These are phyloP conservation scores for Coemansia pectinata DNA, from an alignment of 192 early-diverging fungal genomes.

Conservation along the genomic window DNA sequence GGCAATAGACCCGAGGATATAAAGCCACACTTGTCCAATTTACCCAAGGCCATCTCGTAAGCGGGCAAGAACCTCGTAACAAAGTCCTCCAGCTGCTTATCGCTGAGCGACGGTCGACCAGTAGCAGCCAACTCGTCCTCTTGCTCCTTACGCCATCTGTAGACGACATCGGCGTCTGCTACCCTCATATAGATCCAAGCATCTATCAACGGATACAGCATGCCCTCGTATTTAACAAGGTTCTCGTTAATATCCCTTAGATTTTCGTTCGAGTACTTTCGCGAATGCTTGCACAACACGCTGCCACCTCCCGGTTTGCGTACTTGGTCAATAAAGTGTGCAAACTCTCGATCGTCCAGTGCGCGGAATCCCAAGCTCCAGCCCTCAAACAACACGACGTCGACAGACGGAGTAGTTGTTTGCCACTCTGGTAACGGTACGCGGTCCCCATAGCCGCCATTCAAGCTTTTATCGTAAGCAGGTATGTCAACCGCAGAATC, in stretches of 20 bases:
- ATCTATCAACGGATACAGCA: conserved; percentile 70
- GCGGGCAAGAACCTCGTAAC: conserved; percentile 87
- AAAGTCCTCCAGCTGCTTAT: conserved; percentile 80
- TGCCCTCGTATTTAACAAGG: conserved; percentile 55
- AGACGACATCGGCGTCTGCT: conserved; percentile 63
- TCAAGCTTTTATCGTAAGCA: conserved; percentile 76
- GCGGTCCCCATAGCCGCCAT: conserved; percentile 80
- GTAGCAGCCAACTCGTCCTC: conserved; percentile 61
- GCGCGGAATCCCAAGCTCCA: conserved; percentile 89
- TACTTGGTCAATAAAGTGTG: conserved; percentile 17
- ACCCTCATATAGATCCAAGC: conserved; percentile 73
- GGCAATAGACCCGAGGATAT: conserved; percentile 31
- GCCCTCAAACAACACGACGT: conserved; percentile 90
- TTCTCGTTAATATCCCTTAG: conserved; percentile 38
- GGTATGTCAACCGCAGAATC: conserved; percentile 60
- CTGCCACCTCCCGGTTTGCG: conserved; percentile 5
- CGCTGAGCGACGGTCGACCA: conserved; percentile 59
- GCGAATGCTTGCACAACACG: conserved; percentile 40
- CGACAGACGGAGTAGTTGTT: conserved; percentile 55
- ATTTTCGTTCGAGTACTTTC: conserved; percentile 27
- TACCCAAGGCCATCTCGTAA: conserved; percentile 59
- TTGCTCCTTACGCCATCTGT: conserved; percentile 86
- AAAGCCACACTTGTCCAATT: conserved; percentile 40
- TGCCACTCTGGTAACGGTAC: conserved; percentile 62
- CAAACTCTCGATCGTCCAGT: conserved; percentile 44